phyloP scores from a whole-genome alignment of 257 asterid genomes.

The Capsicum chinense region DNA sequence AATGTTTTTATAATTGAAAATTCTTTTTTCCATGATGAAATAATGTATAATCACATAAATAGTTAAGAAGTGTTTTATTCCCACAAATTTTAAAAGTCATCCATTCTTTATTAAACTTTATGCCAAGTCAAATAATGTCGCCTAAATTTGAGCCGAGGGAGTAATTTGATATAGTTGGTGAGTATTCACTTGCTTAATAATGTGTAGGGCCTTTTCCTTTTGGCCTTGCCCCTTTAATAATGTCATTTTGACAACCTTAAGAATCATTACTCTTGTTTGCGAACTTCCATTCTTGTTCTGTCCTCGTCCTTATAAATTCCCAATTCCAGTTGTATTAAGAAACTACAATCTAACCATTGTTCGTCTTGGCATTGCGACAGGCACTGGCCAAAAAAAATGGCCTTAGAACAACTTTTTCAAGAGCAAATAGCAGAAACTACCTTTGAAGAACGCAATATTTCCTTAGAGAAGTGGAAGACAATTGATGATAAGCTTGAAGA shows the following conservation, averaged over 20 bases:
- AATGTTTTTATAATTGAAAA: not conserved
- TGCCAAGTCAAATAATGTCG: not conserved
- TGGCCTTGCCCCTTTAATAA: not conserved
- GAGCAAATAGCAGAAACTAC: not conserved
- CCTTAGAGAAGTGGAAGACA: slow-evolving; percentile 43
- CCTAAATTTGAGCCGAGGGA: not conserved
- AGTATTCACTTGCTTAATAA: not conserved
- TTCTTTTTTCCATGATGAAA: not conserved
- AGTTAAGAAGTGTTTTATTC: not conserved
- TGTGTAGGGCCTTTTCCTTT: not conserved
- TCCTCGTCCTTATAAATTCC: not conserved
- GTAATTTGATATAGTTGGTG: not conserved
- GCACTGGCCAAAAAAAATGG: not conserved
- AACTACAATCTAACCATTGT: not conserved
- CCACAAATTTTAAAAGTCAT: not conserved
- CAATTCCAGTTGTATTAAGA: not conserved
- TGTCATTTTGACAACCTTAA: not conserved
- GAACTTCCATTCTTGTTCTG: not conserved
- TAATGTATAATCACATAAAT: not conserved
- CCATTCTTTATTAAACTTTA: too few species aligned
- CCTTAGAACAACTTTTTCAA: slow-evolving; percentile 12
- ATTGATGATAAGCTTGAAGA: slow-evolving; percentile 40
- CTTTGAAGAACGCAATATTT: not conserved
- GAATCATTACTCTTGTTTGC: too few species aligned
- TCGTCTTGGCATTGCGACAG: not conserved